phyloP scores from a whole-genome alignment of 1,284 basidiomycete species.

The Retiboletus flavoniger region DNA sequence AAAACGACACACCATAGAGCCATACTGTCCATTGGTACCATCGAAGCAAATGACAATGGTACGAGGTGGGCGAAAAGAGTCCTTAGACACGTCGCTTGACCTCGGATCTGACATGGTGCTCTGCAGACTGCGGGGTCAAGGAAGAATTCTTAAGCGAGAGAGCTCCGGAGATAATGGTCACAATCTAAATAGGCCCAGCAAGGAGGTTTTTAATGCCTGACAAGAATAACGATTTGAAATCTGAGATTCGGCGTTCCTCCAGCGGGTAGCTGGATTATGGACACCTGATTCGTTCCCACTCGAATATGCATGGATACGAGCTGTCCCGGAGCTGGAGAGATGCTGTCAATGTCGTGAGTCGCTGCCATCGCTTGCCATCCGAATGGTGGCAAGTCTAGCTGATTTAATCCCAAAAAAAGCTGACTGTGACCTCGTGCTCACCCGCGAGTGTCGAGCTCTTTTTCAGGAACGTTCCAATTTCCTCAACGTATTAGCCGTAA shows the following conservation, averaged over 20 bases:
- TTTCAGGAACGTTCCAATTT: neutral
- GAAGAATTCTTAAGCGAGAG: neutral
- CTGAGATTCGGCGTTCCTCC: neutral
- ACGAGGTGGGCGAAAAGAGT: slow-evolving; percentile 30
- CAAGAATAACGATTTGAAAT: neutral
- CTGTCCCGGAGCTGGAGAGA: neutral
- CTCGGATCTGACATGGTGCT: slow-evolving; percentile 18
- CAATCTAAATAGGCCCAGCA: neutral
- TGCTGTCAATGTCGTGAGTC: neutral
- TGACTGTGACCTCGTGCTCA: neutral
- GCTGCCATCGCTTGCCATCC: neutral
- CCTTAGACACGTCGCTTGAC: neutral
- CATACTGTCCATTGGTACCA: slow-evolving; percentile 55
- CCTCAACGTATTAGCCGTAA: too few relatives aligned
- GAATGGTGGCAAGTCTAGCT: too few relatives aligned
- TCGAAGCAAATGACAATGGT: slow-evolving; percentile 64
- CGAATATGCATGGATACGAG: too few relatives aligned
- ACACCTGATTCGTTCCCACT: neutral
- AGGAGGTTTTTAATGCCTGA: slow-evolving; percentile 1
- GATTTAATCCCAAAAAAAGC: neutral
- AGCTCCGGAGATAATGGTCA: neutral
- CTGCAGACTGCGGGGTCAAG: neutral
- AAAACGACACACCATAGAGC: slow-evolving; percentile 31
- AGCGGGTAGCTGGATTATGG: neutral
- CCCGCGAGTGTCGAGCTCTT: neutral